Evolutionary conservation across 768 basidiomycete genomes (phyloP).

Genomic region (Mycena rosella): DNA sequence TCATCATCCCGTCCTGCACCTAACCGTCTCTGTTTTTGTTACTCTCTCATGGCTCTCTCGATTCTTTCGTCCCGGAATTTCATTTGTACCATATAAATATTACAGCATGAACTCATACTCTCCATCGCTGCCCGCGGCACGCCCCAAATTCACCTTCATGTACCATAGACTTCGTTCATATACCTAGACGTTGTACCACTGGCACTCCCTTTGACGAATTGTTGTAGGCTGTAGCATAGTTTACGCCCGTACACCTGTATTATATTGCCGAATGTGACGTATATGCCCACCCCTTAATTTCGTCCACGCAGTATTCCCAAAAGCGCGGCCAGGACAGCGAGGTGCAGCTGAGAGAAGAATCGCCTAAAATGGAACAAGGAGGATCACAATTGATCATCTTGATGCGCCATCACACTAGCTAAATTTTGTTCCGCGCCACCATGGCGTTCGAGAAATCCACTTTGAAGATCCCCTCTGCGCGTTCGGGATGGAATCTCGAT

Average conservation of each 20-base stretch:
- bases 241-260: conserved; percentile 8
- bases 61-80: background rate
- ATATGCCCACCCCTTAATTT: too few relatives aligned
- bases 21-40: background rate
- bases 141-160: background rate
- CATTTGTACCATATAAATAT: conserved; percentile 1
- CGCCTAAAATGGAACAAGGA: too few relatives aligned
- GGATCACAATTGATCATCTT: too few relatives aligned
- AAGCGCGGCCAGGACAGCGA: too few relatives aligned
- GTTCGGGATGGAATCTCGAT: conserved; percentile 48
- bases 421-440: background rate
- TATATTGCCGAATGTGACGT: background rate
- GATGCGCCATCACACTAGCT: too few relatives aligned
- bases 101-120: background rate
- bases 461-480: conserved; percentile 49
- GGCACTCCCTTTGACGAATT: background rate
- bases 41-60: too few relatives aligned
- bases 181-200: background rate
- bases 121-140: background rate
- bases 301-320: too few relatives aligned
- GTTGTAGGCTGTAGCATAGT: conserved; percentile 9
- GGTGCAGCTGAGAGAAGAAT: too few relatives aligned
- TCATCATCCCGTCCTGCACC: too few relatives aligned
- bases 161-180: conserved; percentile 8
- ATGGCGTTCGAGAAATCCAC: conserved; percentile 32